Evolutionary conservation across 2,329 filamentous ascomycete genomes (phyloP), one percentile per base, ranked within the genome.

Genomic region (Thermoascus crustaceus): DNA sequence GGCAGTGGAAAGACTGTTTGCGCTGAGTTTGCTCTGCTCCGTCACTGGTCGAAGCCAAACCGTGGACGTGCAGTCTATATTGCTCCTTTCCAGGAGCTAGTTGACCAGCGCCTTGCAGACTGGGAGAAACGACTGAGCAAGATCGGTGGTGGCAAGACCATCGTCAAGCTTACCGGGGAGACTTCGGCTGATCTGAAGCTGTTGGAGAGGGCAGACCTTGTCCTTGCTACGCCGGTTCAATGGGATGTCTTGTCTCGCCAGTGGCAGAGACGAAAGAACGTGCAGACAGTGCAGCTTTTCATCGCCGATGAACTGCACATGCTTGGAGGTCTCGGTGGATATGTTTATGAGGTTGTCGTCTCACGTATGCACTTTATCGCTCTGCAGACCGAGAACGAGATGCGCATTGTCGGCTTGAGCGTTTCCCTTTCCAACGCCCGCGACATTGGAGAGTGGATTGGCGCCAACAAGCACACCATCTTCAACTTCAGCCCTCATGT

Each of bases 401-500:
- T 96, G 67, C 80, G 91, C 34, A 89, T 96, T 30, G 67, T 98
- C 35, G 91, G 87, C 2, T 66, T 98, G 41, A 88, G 86, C 55
- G 91, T 95, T 18, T 93, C 91, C 16, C 72, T 98, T 14, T 81
- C 91, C 4, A 96, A 95, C 56, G 88, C 89, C 32, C 78, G 87
- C 40, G 91, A 98, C 52, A 76, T 98, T 50, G 89, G 89, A 34
- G 91, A 95, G 63, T 98, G 91, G 91, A 87, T 98, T 47, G 91
- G 93, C 47, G 91, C 89, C 5, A 94, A 80, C 60, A 96, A 95
- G 68, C 91, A 98, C 58, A 94, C 91, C 32, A 94, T 94, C 45
- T 98, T 89, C 72, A 98, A 98, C 66, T 98, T 98, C 68, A 94
- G 86, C 50, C 91, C 91, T 2, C 82, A 89, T 53, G 80, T 89